Conservation (phyloP, 164 flowering plant species). For the Umbellularia californica region DNA sequence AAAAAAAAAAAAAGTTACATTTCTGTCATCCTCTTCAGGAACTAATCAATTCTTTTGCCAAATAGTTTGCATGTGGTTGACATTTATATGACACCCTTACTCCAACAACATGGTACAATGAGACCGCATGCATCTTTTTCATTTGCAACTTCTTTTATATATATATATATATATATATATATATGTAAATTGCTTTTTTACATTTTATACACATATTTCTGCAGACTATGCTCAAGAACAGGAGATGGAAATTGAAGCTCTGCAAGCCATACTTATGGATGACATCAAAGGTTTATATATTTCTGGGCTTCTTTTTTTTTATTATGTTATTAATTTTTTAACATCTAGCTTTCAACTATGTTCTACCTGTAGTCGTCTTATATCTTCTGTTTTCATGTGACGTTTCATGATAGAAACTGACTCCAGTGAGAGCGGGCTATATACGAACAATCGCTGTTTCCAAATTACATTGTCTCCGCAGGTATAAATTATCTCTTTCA, state of each 20-base stretch:
- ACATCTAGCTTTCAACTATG: background rate
- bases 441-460: constrained; percentile 70
- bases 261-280: constrained; percentile 92
- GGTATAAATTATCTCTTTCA: constrained; percentile 28
- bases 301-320: constrained; percentile 1
- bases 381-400: background rate
- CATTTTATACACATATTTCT: background rate
- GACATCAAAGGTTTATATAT: constrained; percentile 69
- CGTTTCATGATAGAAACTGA: constrained; percentile 65
- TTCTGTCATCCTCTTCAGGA: background rate
- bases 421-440: constrained; percentile 73
- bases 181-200: background rate
- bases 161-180: background rate
- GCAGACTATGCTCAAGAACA: constrained; percentile 86
- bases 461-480: constrained; percentile 69
- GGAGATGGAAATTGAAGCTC: constrained; percentile 97
- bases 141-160: too few relatives aligned
- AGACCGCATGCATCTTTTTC: background rate
- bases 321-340: background rate
- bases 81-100: background rate
- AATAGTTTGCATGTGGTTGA: background rate
- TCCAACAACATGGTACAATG: background rate
- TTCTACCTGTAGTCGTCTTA: background rate
- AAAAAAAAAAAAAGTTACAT: too few relatives aligned
- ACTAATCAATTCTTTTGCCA: background rate